Conservation (phyloP, 2,329 filamentous ascomycete genomes). For the Cyphellophora attinorum region DNA sequence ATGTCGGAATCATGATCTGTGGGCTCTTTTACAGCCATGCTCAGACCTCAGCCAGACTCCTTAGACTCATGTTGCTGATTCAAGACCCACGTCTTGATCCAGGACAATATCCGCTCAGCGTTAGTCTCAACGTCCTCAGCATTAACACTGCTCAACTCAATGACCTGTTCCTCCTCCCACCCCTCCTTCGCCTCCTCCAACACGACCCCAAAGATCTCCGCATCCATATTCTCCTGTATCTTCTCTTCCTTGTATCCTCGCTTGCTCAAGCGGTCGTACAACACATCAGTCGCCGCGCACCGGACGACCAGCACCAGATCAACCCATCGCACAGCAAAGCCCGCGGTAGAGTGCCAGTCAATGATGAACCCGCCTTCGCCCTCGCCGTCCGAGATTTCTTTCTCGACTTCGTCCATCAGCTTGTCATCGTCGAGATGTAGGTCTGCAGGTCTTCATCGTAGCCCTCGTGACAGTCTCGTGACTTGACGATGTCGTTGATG, state of each 20-base stretch:
- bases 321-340: conserved; percentile 89
- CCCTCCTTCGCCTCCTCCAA: conserved; percentile 81
- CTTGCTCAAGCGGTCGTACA: conserved; percentile 70
- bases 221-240: conserved; percentile 90
- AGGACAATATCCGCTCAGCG: conserved; percentile 69
- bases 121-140: conserved; percentile 82
- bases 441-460: conserved; percentile 78
- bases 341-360: conserved; percentile 96
- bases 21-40: no score
- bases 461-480: conserved; percentile 75
- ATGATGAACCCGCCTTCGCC: conserved; percentile 71
- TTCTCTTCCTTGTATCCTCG: conserved; percentile 79
- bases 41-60: no score
- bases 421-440: conserved; percentile 97
- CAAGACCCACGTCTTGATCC: conserved; percentile 75
- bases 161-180: conserved; percentile 65
- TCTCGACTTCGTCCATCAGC: conserved; percentile 82
- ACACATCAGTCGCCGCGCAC: conserved; percentile 60
- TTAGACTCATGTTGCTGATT: no score
- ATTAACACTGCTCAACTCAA: conserved; percentile 75
- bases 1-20: no score
- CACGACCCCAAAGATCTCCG: conserved; percentile 94
- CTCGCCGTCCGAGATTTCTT: conserved; percentile 49
- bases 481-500: conserved; percentile 87
- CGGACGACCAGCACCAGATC: conserved; percentile 89